phyloP scores from a whole-genome alignment of 2,329 filamentous ascomycete species.

The Talaromyces sp. region DNA sequence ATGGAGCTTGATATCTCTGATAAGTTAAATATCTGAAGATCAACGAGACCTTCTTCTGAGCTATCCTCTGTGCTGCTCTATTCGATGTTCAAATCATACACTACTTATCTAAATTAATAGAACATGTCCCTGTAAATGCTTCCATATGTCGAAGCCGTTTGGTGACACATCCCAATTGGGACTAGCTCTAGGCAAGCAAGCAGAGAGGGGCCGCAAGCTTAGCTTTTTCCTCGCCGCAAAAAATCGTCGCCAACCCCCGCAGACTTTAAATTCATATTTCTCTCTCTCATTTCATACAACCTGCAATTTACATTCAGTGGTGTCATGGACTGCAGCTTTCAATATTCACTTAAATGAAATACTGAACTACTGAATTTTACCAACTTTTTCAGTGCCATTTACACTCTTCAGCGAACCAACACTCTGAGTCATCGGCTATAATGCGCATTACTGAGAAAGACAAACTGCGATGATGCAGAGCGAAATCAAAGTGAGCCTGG shows the following conservation, averaged over 20 bases:
- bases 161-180: background rate
- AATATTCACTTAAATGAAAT: no score
- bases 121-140: background rate
- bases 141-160: background rate
- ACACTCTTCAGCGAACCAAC: background rate
- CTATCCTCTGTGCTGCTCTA: background rate
- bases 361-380: no score
- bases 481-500: constrained; percentile 47
- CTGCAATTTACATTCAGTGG: background rate
- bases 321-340: background rate
- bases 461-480: constrained; percentile 36
- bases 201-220: constrained; percentile 14
- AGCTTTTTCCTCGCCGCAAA: constrained; percentile 18
- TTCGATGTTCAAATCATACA: background rate
- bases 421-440: constrained; percentile 19
- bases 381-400: no score
- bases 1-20: background rate
- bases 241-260: constrained; percentile 20
- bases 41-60: background rate
- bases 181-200: background rate
- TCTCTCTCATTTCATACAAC: background rate
- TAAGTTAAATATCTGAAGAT: background rate
- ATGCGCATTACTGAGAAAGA: constrained; percentile 38
- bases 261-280: constrained; percentile 8
- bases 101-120: no score